These are phyloP conservation scores for Leccinum fuscescens DNA, from an alignment of 1,284 basidiomycete genomes.

Conservation along the genomic window DNA sequence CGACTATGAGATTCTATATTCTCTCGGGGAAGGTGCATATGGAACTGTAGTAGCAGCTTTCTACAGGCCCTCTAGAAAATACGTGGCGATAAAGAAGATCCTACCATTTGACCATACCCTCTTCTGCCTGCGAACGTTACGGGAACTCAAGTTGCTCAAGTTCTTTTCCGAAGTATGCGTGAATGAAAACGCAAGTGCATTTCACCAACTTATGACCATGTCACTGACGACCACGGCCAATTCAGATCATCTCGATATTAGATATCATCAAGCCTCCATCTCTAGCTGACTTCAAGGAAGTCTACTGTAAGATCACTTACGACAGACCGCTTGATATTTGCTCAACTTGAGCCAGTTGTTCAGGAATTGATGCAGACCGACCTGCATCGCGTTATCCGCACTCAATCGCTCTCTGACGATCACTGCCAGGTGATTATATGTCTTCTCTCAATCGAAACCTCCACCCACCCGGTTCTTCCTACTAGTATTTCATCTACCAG, in stretches of 20 bases:
- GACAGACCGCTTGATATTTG: not conserved
- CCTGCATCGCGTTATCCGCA: conserved; percentile 87
- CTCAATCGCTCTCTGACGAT: conserved; percentile 85
- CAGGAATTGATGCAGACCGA: conserved; percentile 92
- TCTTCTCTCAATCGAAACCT: conserved; percentile 1
- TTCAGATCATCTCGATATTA: conserved; percentile 79
- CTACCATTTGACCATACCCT: conserved; percentile 83
- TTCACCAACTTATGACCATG: not conserved
- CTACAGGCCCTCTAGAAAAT: conserved; percentile 59
- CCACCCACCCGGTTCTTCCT: conserved; percentile 8
- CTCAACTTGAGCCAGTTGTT: conserved; percentile 52
- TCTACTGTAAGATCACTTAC: conserved; percentile 54
- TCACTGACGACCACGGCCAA: not conserved
- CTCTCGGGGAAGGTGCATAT: conserved; percentile 76
- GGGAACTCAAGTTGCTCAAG: conserved; percentile 79
- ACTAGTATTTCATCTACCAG: conserved; percentile 68
- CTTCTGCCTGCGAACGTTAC: conserved; percentile 74
- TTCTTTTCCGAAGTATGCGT: conserved; percentile 82
- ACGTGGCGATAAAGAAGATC: conserved; percentile 82
- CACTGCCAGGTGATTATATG: conserved; percentile 67
- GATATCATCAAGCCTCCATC: conserved; percentile 82
- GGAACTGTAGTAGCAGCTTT: conserved; percentile 70
- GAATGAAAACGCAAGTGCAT: conserved; percentile 66
- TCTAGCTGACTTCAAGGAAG: conserved; percentile 81
- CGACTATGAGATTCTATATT: conserved; percentile 73